phyloP scores from a whole-genome alignment of 495 filamentous ascomycete genomes.

The Neurospora sublineolata region DNA sequence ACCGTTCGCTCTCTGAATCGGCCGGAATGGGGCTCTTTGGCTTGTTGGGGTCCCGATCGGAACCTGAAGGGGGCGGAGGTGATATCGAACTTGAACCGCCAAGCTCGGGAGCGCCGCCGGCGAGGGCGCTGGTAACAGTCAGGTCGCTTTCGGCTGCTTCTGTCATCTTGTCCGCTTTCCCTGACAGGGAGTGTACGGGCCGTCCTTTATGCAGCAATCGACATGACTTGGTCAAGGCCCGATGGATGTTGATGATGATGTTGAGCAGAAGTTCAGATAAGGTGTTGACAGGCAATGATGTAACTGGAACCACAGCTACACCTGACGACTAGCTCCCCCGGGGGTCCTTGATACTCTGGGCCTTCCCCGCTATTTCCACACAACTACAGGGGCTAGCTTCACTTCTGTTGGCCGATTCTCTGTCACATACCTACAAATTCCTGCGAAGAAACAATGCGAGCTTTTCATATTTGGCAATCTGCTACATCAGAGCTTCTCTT shows the following conservation, averaged over 20 bases:
- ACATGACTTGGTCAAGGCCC: not conserved
- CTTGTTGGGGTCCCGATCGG: not conserved
- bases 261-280: not conserved
- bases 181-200: not conserved
- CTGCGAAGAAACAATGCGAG: not conserved
- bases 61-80: not conserved
- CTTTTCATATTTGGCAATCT: not conserved
- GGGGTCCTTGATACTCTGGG: not conserved
- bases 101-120: not conserved
- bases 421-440: no score
- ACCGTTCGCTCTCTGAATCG: not conserved
- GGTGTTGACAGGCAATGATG: not conserved
- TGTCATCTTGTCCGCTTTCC: not conserved
- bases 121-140: not conserved
- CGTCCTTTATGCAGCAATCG: not conserved
- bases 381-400: not conserved
- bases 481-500: not conserved
- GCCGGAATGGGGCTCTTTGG: not conserved
- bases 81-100: not conserved
- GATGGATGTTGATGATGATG: not conserved
- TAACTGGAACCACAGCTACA: not conserved
- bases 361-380: not conserved
- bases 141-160: conserved; percentile 2
- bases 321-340: not conserved
- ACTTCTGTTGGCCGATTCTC: not conserved